Base-by-base conservation (phyloP, 805 yeast genomes). In the Kluyveromyces aestuarii region DNA sequence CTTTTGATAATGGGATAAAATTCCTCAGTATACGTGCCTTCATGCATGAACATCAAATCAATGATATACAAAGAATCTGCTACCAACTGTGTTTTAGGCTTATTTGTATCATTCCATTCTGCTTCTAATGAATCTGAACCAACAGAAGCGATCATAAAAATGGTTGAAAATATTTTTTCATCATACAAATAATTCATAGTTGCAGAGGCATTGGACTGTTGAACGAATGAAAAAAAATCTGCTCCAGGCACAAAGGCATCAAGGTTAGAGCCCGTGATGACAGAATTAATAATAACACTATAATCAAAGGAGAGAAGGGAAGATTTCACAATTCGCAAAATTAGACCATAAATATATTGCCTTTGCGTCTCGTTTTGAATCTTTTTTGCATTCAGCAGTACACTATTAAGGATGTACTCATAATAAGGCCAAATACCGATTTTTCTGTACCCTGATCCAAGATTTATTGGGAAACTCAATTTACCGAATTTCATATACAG, bases 381-480 rank as follows among this genome's bases (percentile, higher is more conserved):
- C 42, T 59, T 63, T 2, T 67, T 59, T 2, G 86, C 69, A 25
- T 78, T 75, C 7, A 74, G 76, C 54, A 89, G 79, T 0, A 89
- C 78, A 40, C 84, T 85, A 11, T 74, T 67, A n/a, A 85, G 59
- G 13, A 89, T 61, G 56, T 79, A 88, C 47, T 87, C 91, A 47
- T 86, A 62, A 57, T 90, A 91, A 2, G 93, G 88, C 79, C 89
- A 79, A 6, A 88, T 65, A 2, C 96, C 96, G 16, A 72, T 63
- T 33, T 72, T 76, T 56, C 95, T 74, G 53, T 80, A 76, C 0
- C 72, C 70, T 2, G 62, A 61, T 0, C 96, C 96, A 27, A 88
- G 62, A 46, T 75, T 78, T 7, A 69, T 56, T 0, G 96, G 96
- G 56, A 73, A 84, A 11, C 79, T 72, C 13, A 81, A 58, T 6